Evolutionary conservation across 495 filamentous ascomycete species (phyloP), one percentile per base, ranked within the genome.

Genomic region (Evernia prunastri): DNA sequence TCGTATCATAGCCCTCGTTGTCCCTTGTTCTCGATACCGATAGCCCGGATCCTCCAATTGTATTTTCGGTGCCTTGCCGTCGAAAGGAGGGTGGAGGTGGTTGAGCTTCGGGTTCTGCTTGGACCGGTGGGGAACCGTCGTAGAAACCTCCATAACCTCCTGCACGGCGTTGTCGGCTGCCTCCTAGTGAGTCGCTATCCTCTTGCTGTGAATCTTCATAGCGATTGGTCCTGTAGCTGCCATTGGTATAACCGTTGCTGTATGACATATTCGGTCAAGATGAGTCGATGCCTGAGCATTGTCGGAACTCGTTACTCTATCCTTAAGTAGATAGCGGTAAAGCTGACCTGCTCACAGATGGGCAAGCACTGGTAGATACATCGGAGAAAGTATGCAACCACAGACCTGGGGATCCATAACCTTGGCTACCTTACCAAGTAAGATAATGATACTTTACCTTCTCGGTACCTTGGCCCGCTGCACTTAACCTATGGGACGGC

Each of bases 131-230:
- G 25, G 58, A 67, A 23, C 68, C 63, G 35, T 71, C 63, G 25
- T 66, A 65, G 59, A 76, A 75, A 56, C 71, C 75, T 45, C 75
- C 78, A 40, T 77, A 78, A n/a, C 77, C 77, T 39, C 76, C 75
- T 56, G 70, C 66, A 25, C 77, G 67, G 31, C 72, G 73, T 23
- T 71, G 69, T 20, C 70, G 67, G 57, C 57, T 71, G 18, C 57
- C 57, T 11, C 25, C 57, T 29, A 47, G 27, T 11, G 59, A 29
- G 18, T 61, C 58, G 8, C 53, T 56, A 27, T 69, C 65, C 18
- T 60, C 61, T 31, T 35, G n/a, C n/a, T n/a, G 56, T 10, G 40
- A 33, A 36, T 70, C 65, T 12, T 65, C 62, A 29, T 69, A 66
- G 17, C 54, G 67, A 58, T 67, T 62, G 11, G 64, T 42, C 33